phyloP scores from a whole-genome alignment of 208 protist species.

The Crithidia fasciculata region DNA sequence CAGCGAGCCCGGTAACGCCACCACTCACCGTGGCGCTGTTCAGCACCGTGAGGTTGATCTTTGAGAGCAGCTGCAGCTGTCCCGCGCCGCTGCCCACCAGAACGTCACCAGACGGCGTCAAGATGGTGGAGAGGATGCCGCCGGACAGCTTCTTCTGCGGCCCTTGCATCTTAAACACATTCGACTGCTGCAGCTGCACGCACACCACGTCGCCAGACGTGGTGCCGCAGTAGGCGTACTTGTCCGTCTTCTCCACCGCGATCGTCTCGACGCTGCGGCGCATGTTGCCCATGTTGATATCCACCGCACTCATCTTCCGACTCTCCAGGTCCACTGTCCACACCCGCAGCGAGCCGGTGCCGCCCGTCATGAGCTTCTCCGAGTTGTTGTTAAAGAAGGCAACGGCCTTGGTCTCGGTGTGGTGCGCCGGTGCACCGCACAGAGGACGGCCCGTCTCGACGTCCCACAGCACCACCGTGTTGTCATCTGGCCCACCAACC shows the following conservation, averaged over 20 bases:
- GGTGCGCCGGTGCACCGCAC: constrained; percentile 84
- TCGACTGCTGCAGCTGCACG: constrained; percentile 81
- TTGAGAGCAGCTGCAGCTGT: constrained; percentile 86
- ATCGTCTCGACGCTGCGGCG: constrained; percentile 80
- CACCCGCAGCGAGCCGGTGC: constrained; percentile 85
- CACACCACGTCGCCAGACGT: constrained; percentile 93
- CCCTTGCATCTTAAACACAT: constrained; percentile 92
- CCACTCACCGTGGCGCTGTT: constrained; percentile 73
- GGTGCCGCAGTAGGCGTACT: constrained; percentile 93
- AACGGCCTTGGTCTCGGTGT: constrained; percentile 81
- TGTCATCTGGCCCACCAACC: constrained; percentile 95
- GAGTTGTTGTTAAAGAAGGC: constrained; percentile 89
- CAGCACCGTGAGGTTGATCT: constrained; percentile 88
- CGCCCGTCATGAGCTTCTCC: constrained; percentile 90
- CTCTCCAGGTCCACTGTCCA: constrained; percentile 91
- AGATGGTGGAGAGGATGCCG: constrained; percentile 79
- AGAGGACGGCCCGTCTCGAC: constrained; percentile 90
- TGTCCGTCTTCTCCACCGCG: constrained; percentile 85
- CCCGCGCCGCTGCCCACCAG: constrained; percentile 93
- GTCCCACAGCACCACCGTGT: constrained; percentile 95
- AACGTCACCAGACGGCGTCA: constrained; percentile 79
- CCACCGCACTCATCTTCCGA: constrained; percentile 89
- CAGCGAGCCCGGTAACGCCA: constrained; percentile 86
- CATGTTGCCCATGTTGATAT: constrained; percentile 93
- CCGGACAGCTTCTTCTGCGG: constrained; percentile 88